These are phyloP conservation scores for Calonectria hawksworthii DNA, from an alignment of 2,329 filamentous ascomycete species.

Conservation along the genomic window DNA sequence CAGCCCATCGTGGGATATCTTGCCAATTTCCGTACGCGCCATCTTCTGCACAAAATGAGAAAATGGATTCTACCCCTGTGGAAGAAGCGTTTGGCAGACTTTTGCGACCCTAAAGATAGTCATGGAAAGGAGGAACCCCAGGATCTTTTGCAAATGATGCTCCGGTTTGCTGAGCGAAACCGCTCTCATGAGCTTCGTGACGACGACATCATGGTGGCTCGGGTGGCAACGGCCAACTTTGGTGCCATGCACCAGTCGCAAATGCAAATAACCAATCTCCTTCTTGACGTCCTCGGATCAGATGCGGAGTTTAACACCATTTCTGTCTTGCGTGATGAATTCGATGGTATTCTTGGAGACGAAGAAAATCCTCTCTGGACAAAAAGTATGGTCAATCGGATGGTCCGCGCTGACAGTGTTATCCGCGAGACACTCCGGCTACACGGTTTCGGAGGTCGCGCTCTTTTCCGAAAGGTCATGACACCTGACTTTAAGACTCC, in stretches of 20 bases:
- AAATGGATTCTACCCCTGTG: constrained; percentile 44
- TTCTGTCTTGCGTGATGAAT: constrained; percentile 47
- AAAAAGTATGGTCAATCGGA: constrained; percentile 52
- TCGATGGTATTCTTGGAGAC: constrained; percentile 45
- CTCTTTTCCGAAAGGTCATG: constrained; percentile 48
- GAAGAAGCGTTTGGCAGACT: constrained; percentile 30
- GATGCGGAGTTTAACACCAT: background rate
- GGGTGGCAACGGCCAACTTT: background rate
- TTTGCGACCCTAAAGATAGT: constrained; percentile 24
- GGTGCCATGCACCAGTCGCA: background rate
- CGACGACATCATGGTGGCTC: background rate
- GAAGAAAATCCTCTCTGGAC: constrained; percentile 52
- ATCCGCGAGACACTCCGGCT: constrained; percentile 59
- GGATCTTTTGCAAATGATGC: constrained; percentile 59
- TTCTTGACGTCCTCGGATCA: background rate
- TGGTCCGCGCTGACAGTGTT: constrained; percentile 58
- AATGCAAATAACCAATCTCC: background rate
- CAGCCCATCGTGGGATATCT: constrained; percentile 49
- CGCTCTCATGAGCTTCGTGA: constrained; percentile 51
- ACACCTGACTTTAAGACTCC: constrained; percentile 47
- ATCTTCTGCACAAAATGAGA: constrained; percentile 44
- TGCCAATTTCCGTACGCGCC: constrained; percentile 38
- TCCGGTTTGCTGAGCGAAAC: constrained; percentile 54
- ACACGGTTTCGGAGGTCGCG: constrained; percentile 48
- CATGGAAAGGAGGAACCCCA: constrained; percentile 43